Conservation (phyloP, 805 yeast species). For the Wickerhamomyces ciferrii region DNA sequence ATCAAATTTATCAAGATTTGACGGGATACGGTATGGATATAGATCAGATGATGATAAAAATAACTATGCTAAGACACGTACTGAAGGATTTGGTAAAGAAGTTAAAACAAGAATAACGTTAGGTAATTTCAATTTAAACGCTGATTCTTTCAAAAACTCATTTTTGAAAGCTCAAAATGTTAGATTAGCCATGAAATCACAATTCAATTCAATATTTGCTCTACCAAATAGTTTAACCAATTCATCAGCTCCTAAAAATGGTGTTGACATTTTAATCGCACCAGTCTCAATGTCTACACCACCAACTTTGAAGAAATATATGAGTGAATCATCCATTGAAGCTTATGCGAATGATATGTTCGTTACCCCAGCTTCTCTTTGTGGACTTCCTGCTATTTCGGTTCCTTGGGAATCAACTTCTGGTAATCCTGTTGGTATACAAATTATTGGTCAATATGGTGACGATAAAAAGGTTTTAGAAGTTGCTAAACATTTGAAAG, state of each 20-base stretch:
- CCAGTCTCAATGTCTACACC: constrained; percentile 67
- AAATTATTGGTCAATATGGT: constrained; percentile 82
- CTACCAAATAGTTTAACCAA: constrained; percentile 30
- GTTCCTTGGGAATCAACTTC: constrained; percentile 47
- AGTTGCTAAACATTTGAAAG: constrained; percentile 15
- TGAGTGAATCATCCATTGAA: constrained; percentile 42
- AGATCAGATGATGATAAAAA: constrained; percentile 35
- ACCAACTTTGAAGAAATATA: constrained; percentile 45
- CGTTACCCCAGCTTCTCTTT: constrained; percentile 86
- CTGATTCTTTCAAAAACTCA: constrained; percentile 65
- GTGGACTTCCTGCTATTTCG: constrained; percentile 83
- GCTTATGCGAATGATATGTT: constrained; percentile 77
- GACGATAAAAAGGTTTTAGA: constrained; percentile 63
- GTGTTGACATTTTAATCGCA: constrained; percentile 65
- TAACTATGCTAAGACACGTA: constrained; percentile 55
- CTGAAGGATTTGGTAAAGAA: constrained; percentile 69
- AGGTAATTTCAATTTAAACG: constrained; percentile 82
- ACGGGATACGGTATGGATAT: constrained; percentile 82
- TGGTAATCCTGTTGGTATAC: constrained; percentile 57
- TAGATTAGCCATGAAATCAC: constrained; percentile 53
- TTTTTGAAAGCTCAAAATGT: constrained; percentile 70
- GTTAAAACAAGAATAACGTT: constrained; percentile 78
- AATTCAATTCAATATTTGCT: constrained; percentile 61
- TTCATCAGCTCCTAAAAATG: constrained; percentile 10
- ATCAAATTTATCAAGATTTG: constrained; percentile 84